Evolutionary conservation across 1,284 basidiomycete genomes (phyloP).

Genomic region (Apiotrichum mycotoxinovorans): DNA sequence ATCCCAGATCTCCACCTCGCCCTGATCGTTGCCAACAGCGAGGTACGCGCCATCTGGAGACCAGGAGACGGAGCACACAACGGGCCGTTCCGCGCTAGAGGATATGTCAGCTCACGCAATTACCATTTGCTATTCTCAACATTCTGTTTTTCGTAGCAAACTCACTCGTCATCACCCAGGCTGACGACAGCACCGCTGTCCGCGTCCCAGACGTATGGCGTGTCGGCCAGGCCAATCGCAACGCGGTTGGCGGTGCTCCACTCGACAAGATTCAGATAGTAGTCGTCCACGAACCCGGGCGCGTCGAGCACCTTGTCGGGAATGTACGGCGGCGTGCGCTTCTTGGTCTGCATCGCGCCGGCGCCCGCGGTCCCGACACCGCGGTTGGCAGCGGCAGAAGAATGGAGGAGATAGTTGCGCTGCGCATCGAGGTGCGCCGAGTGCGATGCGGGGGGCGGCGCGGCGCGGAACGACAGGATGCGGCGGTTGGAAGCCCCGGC

Average conservation of each 20-base stretch:
- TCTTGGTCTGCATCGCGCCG: slow-evolving; percentile 24
- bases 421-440: slow-evolving; percentile 45
- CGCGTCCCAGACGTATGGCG: slow-evolving; percentile 89
- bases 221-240: slow-evolving; percentile 77
- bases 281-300: slow-evolving; percentile 91
- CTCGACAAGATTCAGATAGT: slow-evolving; percentile 89
- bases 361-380: slow-evolving; percentile 21
- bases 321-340: slow-evolving; percentile 55
- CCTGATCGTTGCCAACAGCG: slow-evolving; percentile 73
- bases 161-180: slow-evolving; percentile 54
- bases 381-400: slow-evolving; percentile 28
- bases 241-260: slow-evolving; percentile 86
- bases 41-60: slow-evolving; percentile 83
- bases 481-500: slow-evolving; percentile 32
- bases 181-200: slow-evolving; percentile 78
- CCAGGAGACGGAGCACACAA: slow-evolving; percentile 77
- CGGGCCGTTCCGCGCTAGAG: slow-evolving; percentile 53
- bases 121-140: neutral
- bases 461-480: slow-evolving; percentile 47
- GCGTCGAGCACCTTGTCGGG: slow-evolving; percentile 92
- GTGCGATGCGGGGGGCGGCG: slow-evolving; percentile 43
- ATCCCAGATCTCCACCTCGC: slow-evolving; percentile 95
- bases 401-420: slow-evolving; percentile 42
- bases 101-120: neutral
- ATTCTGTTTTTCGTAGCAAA: too few relatives aligned